phyloP scores from a whole-genome alignment of 352 stramenopile genomes.

The Pythium periplocum region DNA sequence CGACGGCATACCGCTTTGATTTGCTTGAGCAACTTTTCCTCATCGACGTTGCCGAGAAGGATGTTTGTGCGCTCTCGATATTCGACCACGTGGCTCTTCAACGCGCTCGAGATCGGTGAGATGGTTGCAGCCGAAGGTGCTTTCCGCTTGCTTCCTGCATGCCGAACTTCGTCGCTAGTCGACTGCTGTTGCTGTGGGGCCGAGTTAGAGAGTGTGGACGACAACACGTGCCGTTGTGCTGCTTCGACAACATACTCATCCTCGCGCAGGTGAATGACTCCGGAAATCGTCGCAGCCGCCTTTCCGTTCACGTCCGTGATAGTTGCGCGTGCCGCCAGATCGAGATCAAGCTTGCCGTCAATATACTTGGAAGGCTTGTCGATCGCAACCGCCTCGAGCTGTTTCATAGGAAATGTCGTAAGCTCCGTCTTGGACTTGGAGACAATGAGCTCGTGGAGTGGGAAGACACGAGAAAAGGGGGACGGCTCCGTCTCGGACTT shows the following conservation, averaged over 20 bases:
- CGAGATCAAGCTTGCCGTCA: conserved; percentile 66
- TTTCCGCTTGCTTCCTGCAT: conserved; percentile 3
- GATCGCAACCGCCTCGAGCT: conserved; percentile 63
- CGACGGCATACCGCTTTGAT: conserved; percentile 52
- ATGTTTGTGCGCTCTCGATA: conserved; percentile 57
- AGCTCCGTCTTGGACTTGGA: conserved; percentile 69
- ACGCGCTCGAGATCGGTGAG: conserved; percentile 12
- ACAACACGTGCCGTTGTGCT: neutral
- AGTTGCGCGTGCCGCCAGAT: conserved; percentile 50
- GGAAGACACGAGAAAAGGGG: conserved; percentile 68
- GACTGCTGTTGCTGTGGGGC: neutral
- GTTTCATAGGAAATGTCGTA: conserved; percentile 61
- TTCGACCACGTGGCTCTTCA: conserved; percentile 18
- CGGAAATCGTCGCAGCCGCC: conserved; percentile 46
- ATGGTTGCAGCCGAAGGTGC: conserved; percentile 17
- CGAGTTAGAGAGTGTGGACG: neutral
- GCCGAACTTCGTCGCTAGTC: no score
- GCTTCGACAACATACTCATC: conserved; percentile 58
- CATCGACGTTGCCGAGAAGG: conserved; percentile 66
- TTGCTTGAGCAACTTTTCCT: conserved; percentile 73
- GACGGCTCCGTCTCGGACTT: conserved; percentile 29
- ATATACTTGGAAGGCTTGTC: conserved; percentile 81
- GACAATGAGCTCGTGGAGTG: conserved; percentile 62
- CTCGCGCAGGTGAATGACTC: conserved; percentile 49
- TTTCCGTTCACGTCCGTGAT: conserved; percentile 74